Base-by-base conservation (phyloP, 805 yeast genomes). In the Metschnikowia bowlesiae region DNA sequence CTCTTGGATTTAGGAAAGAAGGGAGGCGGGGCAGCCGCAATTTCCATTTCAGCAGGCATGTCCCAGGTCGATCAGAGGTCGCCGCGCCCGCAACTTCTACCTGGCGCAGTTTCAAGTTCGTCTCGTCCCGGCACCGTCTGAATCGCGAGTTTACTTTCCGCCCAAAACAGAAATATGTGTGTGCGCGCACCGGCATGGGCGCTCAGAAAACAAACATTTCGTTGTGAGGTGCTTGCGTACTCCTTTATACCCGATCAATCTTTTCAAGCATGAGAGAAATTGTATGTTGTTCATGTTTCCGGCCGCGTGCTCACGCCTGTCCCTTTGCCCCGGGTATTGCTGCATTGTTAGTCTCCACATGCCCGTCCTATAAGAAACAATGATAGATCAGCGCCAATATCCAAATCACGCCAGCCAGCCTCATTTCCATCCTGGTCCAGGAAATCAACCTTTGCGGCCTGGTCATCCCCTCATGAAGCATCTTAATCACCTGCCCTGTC, bases 241-340 rank as follows among this genome's bases (percentile, higher is more conserved):
- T 42, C 49, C 46, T 46, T 33, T 46, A 39, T 41, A 50, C 37
- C 52, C 37, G 38, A 33, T 37, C 39, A 44, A 44, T 49, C 36
- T n/a, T 39, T 46, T 47, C 41, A 35, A 52, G 46, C 49, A 63
- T 63, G 67, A 63, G 67, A 62, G 67, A 63, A 59, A 63, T 63
- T 56, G 67, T 63, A 63, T 49, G 67, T 62, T 35, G n/a, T 16
- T 44, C 45, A 13, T 8, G 44, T 22, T 32, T 10, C 37, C 11
- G 8, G 10, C 26, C 38, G 11, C 16, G 40, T 38, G 33, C 33
- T 18, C 29, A n/a, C n/a, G 16, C 1, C 5, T 5, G 22, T 22
- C 22, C 22, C 5, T 4, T 22, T 22, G 4, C 22, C 22, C 22
- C 22, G 22, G 22, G 4, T 22, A 22, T 22, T 22, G 22, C 22